Percentiles rank a stretch among this genome's conserved stretches.
phyloP scores from a whole-genome alignment of 371 early-diverging fungal species.

The Actinomucor elegans region DNA sequence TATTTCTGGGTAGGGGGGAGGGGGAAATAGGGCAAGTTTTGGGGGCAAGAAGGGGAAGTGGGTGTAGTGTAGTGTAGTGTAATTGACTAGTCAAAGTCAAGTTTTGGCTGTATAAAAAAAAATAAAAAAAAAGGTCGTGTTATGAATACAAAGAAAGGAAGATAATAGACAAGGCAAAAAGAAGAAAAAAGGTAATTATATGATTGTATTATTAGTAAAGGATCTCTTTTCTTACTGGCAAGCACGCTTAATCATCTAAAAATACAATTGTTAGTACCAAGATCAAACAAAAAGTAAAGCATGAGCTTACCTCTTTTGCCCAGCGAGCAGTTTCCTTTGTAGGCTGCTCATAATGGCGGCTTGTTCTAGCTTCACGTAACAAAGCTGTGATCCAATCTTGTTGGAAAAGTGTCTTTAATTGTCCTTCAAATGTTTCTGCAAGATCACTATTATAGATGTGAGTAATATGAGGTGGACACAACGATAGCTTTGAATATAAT shows the following conservation, averaged over 20 bases:
- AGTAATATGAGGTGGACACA: not conserved
- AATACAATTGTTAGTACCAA: not conserved
- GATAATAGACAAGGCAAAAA: constrained; percentile 3
- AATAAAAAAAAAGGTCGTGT: not conserved
- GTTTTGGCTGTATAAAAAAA: not conserved
- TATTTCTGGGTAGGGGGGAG: too few relatives aligned
- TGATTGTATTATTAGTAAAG: not conserved
- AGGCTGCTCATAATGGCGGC: constrained; percentile 55
- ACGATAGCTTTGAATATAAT: not conserved
- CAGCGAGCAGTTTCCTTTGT: constrained; percentile 84
- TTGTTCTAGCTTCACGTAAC: constrained; percentile 76
- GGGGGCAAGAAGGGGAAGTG: too few relatives aligned
- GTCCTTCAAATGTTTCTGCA: constrained; percentile 77
- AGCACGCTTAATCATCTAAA: constrained; percentile 31
- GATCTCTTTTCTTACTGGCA: constrained; percentile 12
- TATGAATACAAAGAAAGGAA: constrained; percentile 3
- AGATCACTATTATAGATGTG: constrained; percentile 52
- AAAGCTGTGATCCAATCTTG: constrained; percentile 65
- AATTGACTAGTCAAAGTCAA: too few relatives aligned
- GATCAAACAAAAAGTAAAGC: not conserved
- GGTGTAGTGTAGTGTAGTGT: too few relatives aligned
- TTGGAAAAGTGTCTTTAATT: constrained; percentile 61
- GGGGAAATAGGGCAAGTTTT: too few relatives aligned
- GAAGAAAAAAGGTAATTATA: constrained; percentile 3
- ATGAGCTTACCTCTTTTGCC: constrained; percentile 61